Evolutionary conservation across 2,329 filamentous ascomycete species (phyloP), one percentile per base, ranked within the genome.

Genomic region (Cladophialophora immunda): DNA sequence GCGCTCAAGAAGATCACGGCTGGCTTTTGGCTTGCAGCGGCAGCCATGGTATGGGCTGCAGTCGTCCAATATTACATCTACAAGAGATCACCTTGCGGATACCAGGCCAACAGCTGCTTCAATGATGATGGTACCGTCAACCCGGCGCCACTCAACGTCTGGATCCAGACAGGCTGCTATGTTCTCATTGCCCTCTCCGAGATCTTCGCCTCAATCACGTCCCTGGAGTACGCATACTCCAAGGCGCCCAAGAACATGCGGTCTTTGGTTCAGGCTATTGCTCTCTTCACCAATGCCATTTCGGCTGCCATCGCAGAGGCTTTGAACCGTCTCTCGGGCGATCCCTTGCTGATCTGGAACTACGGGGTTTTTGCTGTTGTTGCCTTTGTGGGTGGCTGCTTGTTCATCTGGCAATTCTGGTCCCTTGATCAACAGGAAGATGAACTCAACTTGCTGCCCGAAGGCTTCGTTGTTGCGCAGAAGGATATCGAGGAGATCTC

Each of bases 241-340:
- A 91, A 92, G 78, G 90, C 90, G 0, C 90, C 90, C 1, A 84
- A 85, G 74, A 93, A 92, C 81, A 93, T 94, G 91, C 89, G 90
- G 71, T 91, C 89, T 1, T 83, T 93, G 17, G 90, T 94, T 5
- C 83, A 81, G 77, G 86, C 87, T 19, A 82, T 92, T 72, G 88
- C 88, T 75, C 83, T 92, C 45, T 89, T 91, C 81, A 92, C 88
- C 84, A 89, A 83, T 30, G 90, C 90, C 65, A 83, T 93, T 70
- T 87, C 88, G 0, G 84, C 89, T 27, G 90, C 90, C 36, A 80
- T 93, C 57, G 89, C 89, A n/a, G 87, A 92, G 80, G 89, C 89
- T 0, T 84, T 91, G 41, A 85, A 86, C 7, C 81, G 86, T 0
- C 80, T 92, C 0, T 85, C 86, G 0, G 82, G 80, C 6, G 89